phyloP scores from a whole-genome alignment of 805 yeast species.

The Yarrowia sp. region DNA sequence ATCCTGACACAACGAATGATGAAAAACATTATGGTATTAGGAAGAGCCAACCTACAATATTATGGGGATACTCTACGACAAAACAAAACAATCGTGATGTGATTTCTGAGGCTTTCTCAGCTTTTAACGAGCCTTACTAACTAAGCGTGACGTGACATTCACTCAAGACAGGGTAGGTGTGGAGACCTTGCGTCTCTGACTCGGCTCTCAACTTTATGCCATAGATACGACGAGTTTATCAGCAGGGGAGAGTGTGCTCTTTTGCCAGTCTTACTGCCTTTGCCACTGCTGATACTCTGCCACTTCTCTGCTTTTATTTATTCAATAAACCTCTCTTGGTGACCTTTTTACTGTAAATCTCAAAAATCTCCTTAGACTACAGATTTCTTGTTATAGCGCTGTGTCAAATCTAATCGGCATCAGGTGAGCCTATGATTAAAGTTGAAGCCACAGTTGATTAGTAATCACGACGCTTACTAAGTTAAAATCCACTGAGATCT shows the following conservation, averaged over 20 bases:
- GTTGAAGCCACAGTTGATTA: no score
- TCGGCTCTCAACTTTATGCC: slow-evolving; percentile 26
- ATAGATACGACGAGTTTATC: background rate
- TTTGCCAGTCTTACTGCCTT: no score
- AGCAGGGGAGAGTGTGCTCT: background rate
- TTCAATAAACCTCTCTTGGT: background rate
- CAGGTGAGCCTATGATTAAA: no score
- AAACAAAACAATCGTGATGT: slow-evolving; percentile 34
- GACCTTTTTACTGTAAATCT: background rate
- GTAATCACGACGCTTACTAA: no score
- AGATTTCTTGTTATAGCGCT: no score
- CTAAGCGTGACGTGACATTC: background rate
- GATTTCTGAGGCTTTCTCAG: background rate
- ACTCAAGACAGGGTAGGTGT: background rate
- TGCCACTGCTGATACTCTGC: no score
- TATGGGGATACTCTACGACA: slow-evolving; percentile 36
- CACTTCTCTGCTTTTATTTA: background rate
- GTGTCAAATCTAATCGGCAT: no score
- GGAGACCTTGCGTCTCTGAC: slow-evolving; percentile 18
- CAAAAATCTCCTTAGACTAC: no score
- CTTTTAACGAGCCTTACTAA: background rate
- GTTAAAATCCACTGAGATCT: no score
- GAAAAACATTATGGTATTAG: slow-evolving; percentile 34
- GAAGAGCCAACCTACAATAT: slow-evolving; percentile 38
- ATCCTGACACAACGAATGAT: slow-evolving; percentile 15